Base-by-base conservation (phyloP, 257 asterid genomes). In the Osmanthus fragrans region DNA sequence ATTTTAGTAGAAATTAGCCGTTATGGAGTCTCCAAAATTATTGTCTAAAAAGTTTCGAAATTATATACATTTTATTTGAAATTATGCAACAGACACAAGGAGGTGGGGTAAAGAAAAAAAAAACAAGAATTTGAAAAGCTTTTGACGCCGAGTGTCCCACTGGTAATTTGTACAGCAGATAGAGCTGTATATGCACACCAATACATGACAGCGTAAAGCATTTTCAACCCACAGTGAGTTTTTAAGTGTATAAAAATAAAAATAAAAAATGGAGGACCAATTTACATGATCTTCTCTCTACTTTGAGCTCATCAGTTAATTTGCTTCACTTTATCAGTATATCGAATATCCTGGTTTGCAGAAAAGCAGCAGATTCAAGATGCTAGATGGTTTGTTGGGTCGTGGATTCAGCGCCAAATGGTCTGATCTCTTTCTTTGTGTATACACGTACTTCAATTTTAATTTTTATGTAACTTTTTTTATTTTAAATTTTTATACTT, bases 361-460 rank as follows among this genome's bases (percentile, higher is more conserved):
- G 69, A 63, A 63, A 63, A 25, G 69, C 36, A 63, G 69, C 60
- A 70, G 78, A 82, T 82, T 84, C 82, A 54, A 85, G 82, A 95
- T 95, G 99, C 91, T 95, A 70, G 99, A 95, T 89, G 99, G 98
- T 42, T 73, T 95, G 15, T 79, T 95, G 67, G 91, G 89, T 84
- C 92, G 96, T 64, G 92, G 94, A 16, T 95, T 92, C 87, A 91
- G 87, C 85, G 88, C 90, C 80, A 95, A 91, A 91, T 93, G 99
- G 99, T 93, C 58, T 74, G 88, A 74, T 86, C 66, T 77, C 78
- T 71, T 60, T 30, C 23, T 16, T 15, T 19, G 13, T 66, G 29
- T 70, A 16, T 0, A 9, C 68, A 18, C 66, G 32, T 84, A 13
- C 67, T 16, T 11, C 33, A 39, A 74, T 21, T 68, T 77, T 42